Evolutionary conservation across 1,284 basidiomycete species (phyloP), one percentile per base, ranked within the genome.

Genomic region (Volvariella surrecta): DNA sequence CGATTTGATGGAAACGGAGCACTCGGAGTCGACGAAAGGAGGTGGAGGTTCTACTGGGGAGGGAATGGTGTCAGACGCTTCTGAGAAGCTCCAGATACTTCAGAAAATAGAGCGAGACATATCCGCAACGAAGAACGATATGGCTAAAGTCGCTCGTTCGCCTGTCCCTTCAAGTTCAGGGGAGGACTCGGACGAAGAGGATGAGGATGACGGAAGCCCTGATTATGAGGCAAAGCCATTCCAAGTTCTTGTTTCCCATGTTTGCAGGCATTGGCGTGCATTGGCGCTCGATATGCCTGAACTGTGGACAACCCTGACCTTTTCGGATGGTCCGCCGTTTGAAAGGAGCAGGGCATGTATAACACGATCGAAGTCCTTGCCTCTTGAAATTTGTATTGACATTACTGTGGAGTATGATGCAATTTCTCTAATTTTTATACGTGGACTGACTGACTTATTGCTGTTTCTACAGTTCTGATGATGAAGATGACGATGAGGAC

Each of bases 341-440:
- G 67, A 71, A 9, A 63, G 61, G 42, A 63, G 66, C 4, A 50
- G 52, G 44, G 56, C 55, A 6, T 79, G 66, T 54, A 57, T 79
- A 17, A 52, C 66, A 39, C 67, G 76, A 19, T 65, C 74, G 3
- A 67, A 71, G 46, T 63, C 57, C 0, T 61, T 66, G 7, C 70
- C 71, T 13, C 59, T 79, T 30, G 61, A 67, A 10, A 70, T 79
- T 46, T 52, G 49, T 19, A 65, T 79, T 42, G 71, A 77, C 53
- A 67, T 62, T 44, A 61, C 61, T 3, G 44, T 51, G 37, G 48
- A 53, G 11, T 52, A 57, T 28, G 24, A 11, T 11, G 6, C 6
- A 11, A 28, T 6, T 28, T 28, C 24, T 28, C 11, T n/a, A n/a
- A 19, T 45, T 50, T n/a, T 43, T 51, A n/a, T 60, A 39, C 38